Percentiles rank a stretch among this genome's conserved stretches.
Evolutionary conservation across 202 grass and related monocot genomes (phyloP).

Genomic region (Dendrocalamus latiflorus): DNA sequence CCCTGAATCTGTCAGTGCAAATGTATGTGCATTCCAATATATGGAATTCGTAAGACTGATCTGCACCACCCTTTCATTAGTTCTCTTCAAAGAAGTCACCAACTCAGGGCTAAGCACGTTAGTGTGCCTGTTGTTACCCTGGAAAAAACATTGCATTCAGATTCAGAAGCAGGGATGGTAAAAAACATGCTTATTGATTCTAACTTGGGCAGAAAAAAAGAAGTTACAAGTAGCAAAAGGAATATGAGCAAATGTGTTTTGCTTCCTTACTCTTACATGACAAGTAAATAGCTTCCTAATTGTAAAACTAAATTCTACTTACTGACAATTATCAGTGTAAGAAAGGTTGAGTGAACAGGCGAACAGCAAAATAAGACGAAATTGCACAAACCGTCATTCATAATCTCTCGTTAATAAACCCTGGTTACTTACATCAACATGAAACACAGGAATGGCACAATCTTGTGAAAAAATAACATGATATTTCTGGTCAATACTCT

Average conservation of each 20-base stretch:
- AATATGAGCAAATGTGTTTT: neutral
- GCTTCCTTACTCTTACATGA: neutral
- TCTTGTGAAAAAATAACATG: neutral
- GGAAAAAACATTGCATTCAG: slow-evolving; percentile 27
- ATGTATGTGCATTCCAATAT: slow-evolving; percentile 93
- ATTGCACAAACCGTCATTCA: too few species aligned
- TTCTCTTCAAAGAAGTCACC: slow-evolving; percentile 77
- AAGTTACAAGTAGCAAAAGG: neutral
- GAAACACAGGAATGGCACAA: neutral
- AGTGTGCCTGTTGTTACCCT: slow-evolving; percentile 70
- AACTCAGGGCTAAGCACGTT: slow-evolving; percentile 72
- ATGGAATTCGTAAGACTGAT: slow-evolving; percentile 92
- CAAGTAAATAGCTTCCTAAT: neutral
- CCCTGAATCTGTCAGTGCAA: slow-evolving; percentile 86
- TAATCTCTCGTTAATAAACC: too few species aligned
- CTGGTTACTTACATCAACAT: too few species aligned
- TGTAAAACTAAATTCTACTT: neutral
- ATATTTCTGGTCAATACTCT: neutral
- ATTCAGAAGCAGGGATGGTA: neutral
- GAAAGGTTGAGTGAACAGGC: neutral
- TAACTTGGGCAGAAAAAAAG: neutral
- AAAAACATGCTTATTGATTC: neutral
- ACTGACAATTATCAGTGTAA: neutral
- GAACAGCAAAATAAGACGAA: too few species aligned
- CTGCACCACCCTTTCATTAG: slow-evolving; percentile 75